These are phyloP conservation scores for Agaricales sp. DNA, from an alignment of 1,284 basidiomycete species.

Conservation along the genomic window DNA sequence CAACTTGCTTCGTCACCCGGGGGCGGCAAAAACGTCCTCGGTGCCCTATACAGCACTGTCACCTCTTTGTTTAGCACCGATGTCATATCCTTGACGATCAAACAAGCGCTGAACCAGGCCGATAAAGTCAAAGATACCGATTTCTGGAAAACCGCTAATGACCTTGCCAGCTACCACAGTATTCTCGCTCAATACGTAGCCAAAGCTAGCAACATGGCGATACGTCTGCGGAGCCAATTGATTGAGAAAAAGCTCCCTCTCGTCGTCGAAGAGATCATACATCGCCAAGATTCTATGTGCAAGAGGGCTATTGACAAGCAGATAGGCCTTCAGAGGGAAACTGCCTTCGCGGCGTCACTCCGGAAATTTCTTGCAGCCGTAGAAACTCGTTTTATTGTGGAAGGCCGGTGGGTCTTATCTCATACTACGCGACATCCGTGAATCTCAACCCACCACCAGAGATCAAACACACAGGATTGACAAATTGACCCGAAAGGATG, in stretches of 20 bases:
- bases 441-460: too few relatives aligned
- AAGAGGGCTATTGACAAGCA: background rate
- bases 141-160: background rate
- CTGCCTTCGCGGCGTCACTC: background rate
- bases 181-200: background rate
- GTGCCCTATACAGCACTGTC: too few relatives aligned
- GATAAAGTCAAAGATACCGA: background rate
- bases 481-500: too few relatives aligned
- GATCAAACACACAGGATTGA: too few relatives aligned
- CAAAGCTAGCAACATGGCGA: conserved; percentile 12
- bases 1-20: too few relatives aligned
- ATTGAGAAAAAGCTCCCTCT: background rate
- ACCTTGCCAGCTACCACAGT: background rate
- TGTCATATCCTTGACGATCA: background rate
- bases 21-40: too few relatives aligned
- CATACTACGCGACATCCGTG: too few relatives aligned
- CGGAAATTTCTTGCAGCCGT: background rate
- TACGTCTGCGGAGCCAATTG: conserved; percentile 15
- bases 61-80: too few relatives aligned
- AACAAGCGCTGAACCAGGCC: background rate
- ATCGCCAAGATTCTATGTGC: background rate
- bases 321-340: too few relatives aligned
- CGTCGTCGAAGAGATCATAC: background rate
- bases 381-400: background rate
- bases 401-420: conserved; percentile 2